Evolutionary conservation across 345 rosid genomes (phyloP), one percentile per base, ranked within the genome.

Genomic region (Arabis hirsuta): DNA sequence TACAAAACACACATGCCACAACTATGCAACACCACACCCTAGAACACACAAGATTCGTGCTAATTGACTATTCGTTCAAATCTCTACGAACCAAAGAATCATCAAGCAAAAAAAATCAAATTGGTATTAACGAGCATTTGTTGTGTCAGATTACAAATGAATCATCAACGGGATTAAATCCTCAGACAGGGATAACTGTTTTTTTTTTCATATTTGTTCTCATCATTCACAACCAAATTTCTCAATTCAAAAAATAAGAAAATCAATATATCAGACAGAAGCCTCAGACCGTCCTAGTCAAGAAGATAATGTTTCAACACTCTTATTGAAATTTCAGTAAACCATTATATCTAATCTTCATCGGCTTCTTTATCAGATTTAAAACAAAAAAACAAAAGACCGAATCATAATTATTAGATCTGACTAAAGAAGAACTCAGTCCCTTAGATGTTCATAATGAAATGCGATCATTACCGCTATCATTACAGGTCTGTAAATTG

Each of bases 361-460:
- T 4, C 6, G 9, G 74, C 60, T 20, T 48, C 74, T 50, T 36
- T 1, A 10, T 10, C 20, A 39, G 9, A 14, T 29, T 16, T 5
- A 34, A 34, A 7, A 34, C 4, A 29, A 48, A 16, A 0, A 3
- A 12, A 29, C 27, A 9, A 36, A 19, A 50, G 0, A 51, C 69
- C 0, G 5, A 46, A n/a, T 46, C 36, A 43, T 6, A 14, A 43
- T 9, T 20, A 39, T 39, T 9, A 43, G 14, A 43, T 43, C 47
- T 5, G 9, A 11, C 5, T 3, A 0, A 19, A 3, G 73, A n/a
- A 55, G 77, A 85, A 80, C 90, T 84, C 92, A 87, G 96, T 83
- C 93, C 96, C 96, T 91, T 91, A 89, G 96, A 91, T 89, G 96
- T 91, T 91, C 90, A 53, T 67, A 70, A 79, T 60, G 34, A 52